These are phyloP conservation scores for Phytophthora vignae DNA, from an alignment of 352 stramenopile genomes.

Conservation along the genomic window DNA sequence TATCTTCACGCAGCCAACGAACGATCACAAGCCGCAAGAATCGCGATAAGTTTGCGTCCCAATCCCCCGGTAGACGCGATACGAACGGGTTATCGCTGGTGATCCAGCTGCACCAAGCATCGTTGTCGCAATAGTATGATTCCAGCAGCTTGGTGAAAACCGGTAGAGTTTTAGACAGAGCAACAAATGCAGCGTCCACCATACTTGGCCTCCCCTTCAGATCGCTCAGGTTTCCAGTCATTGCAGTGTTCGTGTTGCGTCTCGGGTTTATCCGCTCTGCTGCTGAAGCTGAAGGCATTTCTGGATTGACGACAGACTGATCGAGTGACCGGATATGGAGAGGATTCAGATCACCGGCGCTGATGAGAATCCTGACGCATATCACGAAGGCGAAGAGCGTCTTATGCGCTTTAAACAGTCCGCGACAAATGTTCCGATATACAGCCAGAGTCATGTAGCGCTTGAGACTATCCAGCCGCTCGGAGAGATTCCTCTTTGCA, in stretches of 20 bases:
- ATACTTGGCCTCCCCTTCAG: neutral
- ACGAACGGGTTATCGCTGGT: slow-evolving; percentile 47
- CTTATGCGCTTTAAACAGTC: slow-evolving; percentile 73
- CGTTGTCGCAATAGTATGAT: slow-evolving; percentile 53
- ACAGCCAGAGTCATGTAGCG: slow-evolving; percentile 59
- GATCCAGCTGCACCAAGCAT: slow-evolving; percentile 54
- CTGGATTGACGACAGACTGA: slow-evolving; percentile 5
- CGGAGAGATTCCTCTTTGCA: slow-evolving; percentile 28
- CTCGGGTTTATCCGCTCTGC: neutral
- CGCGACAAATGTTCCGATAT: slow-evolving; percentile 76
- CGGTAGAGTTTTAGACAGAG: slow-evolving; percentile 28
- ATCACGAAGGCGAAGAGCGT: slow-evolving; percentile 74
- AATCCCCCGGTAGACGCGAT: slow-evolving; percentile 43
- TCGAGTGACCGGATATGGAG: slow-evolving; percentile 54
- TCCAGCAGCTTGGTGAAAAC: slow-evolving; percentile 47
- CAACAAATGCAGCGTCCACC: slow-evolving; percentile 35
- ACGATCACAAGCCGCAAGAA: slow-evolving; percentile 72
- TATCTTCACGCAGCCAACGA: slow-evolving; percentile 66
- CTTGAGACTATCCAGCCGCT: slow-evolving; percentile 54
- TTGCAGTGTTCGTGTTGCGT: neutral
- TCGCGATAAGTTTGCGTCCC: slow-evolving; percentile 34
- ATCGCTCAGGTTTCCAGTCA: neutral
- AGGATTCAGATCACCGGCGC: slow-evolving; percentile 45
- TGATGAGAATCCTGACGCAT: slow-evolving; percentile 60
- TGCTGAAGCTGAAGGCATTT: neutral